Percentiles rank a stretch among this genome's conserved stretches.
Evolutionary conservation across 495 filamentous ascomycete species (phyloP).

Genomic region (Terfezia boudieri): DNA sequence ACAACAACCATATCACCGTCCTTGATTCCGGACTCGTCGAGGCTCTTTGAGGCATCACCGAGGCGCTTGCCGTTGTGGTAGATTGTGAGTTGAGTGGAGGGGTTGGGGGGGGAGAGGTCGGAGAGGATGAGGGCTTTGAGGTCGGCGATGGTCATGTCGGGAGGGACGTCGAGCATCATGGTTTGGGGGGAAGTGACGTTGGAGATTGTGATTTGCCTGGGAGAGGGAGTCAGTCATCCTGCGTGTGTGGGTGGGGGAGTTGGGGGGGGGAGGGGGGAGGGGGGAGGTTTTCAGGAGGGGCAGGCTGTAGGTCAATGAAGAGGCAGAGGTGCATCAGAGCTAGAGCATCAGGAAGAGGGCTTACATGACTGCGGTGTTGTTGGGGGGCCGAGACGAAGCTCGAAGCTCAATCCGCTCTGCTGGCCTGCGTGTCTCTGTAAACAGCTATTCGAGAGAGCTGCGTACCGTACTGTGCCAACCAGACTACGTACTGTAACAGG

Average conservation of each 20-base stretch:
- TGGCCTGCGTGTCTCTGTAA: no score
- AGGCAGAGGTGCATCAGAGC: no score
- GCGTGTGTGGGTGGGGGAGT: neutral
- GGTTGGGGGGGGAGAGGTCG: slow-evolving; percentile 29
- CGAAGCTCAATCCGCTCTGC: no score
- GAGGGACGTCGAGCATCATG: slow-evolving; percentile 49
- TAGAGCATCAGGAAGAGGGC: no score
- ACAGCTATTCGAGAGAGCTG: no score
- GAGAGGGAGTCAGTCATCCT: neutral
- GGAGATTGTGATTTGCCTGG: slow-evolving; percentile 66
- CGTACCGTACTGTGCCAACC: no score
- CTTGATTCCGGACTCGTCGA: slow-evolving; percentile 57
- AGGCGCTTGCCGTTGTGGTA: slow-evolving; percentile 81
- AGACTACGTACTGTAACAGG: no score
- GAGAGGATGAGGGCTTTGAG: slow-evolving; percentile 63
- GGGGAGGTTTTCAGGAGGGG: neutral
- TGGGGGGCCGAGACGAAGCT: no score
- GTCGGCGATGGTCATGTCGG: slow-evolving; percentile 63
- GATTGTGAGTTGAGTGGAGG: slow-evolving; percentile 26
- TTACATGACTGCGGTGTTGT: no score
- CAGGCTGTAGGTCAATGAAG: neutral
- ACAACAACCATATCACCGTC: slow-evolving; percentile 88
- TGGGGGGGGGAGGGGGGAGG: no score
- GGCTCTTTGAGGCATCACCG: slow-evolving; percentile 48
- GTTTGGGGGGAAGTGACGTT: slow-evolving; percentile 48